phyloP scores from a whole-genome alignment of 2,329 filamentous ascomycete genomes.

The Fusarium aywerte region DNA sequence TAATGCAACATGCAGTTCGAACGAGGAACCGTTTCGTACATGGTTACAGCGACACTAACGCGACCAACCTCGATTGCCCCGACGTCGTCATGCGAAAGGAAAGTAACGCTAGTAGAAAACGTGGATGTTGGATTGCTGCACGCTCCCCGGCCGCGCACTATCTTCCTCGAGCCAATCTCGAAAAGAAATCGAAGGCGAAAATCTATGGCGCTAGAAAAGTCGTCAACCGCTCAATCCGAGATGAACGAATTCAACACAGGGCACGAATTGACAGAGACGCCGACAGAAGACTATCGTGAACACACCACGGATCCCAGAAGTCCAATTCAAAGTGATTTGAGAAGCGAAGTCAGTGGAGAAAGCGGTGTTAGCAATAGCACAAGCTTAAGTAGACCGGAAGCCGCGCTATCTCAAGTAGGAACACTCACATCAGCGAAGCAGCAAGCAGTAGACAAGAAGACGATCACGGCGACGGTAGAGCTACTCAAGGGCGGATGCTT shows the following conservation, averaged over 20 bases:
- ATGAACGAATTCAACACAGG: constrained; percentile 52
- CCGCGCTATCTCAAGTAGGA: constrained; percentile 52
- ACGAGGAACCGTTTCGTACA: constrained; percentile 90
- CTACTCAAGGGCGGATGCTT: constrained; percentile 84
- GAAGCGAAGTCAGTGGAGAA: constrained; percentile 77
- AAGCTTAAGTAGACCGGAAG: constrained; percentile 64
- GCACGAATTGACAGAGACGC: constrained; percentile 54
- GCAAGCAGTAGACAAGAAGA: constrained; percentile 70
- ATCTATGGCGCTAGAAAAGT: constrained; percentile 58
- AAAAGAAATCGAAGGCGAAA: constrained; percentile 73
- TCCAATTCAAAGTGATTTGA: constrained; percentile 63
- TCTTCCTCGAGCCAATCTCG: constrained; percentile 89
- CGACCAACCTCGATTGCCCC: constrained; percentile 87
- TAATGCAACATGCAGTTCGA: constrained; percentile 75
- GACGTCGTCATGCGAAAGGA: constrained; percentile 81
- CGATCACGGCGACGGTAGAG: constrained; percentile 88
- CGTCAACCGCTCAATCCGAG: constrained; percentile 57
- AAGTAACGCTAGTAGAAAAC: constrained; percentile 80
- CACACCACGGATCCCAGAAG: constrained; percentile 52
- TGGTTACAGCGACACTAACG: constrained; percentile 89
- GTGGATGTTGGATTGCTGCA: constrained; percentile 84
- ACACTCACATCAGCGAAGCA: constrained; percentile 53
- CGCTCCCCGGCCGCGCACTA: constrained; percentile 80
- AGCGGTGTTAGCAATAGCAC: constrained; percentile 75
- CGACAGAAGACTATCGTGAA: constrained; percentile 54